These are phyloP conservation scores for Paspalum vaginatum DNA, from an alignment of 176 grass and related monocot genomes.

Conservation along the genomic window DNA sequence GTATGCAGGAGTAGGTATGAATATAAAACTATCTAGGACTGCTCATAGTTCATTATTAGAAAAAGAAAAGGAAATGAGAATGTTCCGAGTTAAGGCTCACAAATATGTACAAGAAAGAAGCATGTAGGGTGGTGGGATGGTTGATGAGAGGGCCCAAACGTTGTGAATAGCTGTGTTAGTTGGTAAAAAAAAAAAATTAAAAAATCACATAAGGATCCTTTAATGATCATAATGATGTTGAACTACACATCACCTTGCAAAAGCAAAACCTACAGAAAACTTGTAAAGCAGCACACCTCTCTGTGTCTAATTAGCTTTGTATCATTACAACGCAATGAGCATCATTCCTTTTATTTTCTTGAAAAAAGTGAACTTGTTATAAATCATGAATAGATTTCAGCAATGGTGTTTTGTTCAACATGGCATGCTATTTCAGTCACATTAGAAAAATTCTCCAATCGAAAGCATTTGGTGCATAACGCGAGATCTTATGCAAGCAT, in stretches of 20 bases:
- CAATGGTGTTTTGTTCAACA: background rate
- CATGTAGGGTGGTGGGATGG: background rate
- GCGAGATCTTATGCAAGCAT: slow-evolving; percentile 13
- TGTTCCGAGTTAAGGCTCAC: slow-evolving; percentile 1
- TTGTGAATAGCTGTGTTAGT: background rate
- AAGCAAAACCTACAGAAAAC: slow-evolving; percentile 26
- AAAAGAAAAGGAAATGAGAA: background rate
- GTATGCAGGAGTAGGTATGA: slow-evolving; percentile 19
- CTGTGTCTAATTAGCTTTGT: background rate
- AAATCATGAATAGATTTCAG: background rate
- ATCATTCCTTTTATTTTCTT: background rate
- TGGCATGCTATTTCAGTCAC: slow-evolving; percentile 16
- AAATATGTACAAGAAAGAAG: slow-evolving; percentile 23
- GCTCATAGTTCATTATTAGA: background rate
- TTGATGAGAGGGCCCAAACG: slow-evolving; percentile 8
- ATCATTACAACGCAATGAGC: background rate
- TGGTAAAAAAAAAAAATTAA: slow-evolving; percentile 7
- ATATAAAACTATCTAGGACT: slow-evolving; percentile 2
- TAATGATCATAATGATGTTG: slow-evolving; percentile 26
- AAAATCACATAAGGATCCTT: background rate
- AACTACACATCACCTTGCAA: background rate
- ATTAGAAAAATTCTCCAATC: slow-evolving; percentile 6
- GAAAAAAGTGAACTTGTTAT: background rate
- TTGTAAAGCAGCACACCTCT: background rate
- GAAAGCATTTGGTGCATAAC: background rate